Percentiles rank a stretch among this genome's conserved stretches.
phyloP scores from a whole-genome alignment of 169 alveolate species.

The Cryptosporidium sp. region DNA sequence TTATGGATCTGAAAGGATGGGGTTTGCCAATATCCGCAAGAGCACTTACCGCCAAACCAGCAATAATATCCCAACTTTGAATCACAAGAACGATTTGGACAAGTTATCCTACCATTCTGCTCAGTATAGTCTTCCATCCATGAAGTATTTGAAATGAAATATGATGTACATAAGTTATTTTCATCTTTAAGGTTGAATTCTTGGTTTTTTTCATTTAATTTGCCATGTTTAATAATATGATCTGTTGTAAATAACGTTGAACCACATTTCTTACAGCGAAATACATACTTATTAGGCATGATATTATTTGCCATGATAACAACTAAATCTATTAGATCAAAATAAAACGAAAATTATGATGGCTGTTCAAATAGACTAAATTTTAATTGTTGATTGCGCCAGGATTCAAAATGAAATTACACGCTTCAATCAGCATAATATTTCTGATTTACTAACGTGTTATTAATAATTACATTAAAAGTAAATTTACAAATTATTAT shows the following conservation, averaged over 20 bases:
- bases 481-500: conserved; percentile 7
- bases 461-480: neutral
- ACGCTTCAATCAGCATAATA: neutral
- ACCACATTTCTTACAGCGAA: conserved; percentile 63
- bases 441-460: neutral
- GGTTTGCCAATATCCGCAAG: conserved; percentile 71
- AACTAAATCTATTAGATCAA: too few species aligned
- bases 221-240: conserved; percentile 11
- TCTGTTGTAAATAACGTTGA: conserved; percentile 22
- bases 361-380: neutral
- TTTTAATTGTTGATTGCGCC: conserved; percentile 19
- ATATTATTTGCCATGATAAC: neutral
- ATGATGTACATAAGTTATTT: conserved; percentile 27
- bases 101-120: conserved; percentile 38
- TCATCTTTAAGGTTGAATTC: neutral
- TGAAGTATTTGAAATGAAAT: conserved; percentile 9
- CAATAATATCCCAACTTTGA: conserved; percentile 53
- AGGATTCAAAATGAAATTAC: neutral
- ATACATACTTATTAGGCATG: neutral
- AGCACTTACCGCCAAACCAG: conserved; percentile 65
- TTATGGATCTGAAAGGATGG: conserved; percentile 64
- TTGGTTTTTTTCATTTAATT: neutral
- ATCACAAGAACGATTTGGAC: conserved; percentile 51
- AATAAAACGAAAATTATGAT: neutral
- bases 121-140: conserved; percentile 54